Conservation (phyloP, 306 rosid genomes). For the Cicer cuneatum region DNA sequence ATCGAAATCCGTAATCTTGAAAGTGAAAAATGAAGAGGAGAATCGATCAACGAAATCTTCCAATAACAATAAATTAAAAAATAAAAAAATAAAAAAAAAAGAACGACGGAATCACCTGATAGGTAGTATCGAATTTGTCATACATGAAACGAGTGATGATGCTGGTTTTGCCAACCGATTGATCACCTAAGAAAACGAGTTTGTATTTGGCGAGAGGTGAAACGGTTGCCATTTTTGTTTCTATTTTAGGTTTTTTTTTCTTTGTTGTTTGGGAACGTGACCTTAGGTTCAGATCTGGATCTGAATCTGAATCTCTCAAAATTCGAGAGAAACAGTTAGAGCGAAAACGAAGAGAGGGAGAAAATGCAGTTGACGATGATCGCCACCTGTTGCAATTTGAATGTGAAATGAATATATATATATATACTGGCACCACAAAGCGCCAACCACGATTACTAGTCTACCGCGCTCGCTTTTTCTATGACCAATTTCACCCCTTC, state of each 20-base stretch:
- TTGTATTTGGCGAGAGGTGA: conserved; percentile 89
- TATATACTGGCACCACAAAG: conserved; percentile 49
- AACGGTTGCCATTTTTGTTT: conserved; percentile 70
- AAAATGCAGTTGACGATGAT: conserved; percentile 30
- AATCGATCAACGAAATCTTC: conserved; percentile 16
- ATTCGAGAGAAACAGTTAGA: conserved; percentile 10
- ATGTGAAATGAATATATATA: conserved; percentile 50
- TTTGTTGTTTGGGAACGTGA: not conserved
- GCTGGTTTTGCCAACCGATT: conserved; percentile 93
- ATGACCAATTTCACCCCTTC: conserved; percentile 34
- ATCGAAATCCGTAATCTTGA: not conserved
- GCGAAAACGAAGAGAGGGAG: conserved; percentile 28
- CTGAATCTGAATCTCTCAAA: conserved; percentile 49
- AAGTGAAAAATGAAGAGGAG: not conserved
- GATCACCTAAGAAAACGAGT: conserved; percentile 78
- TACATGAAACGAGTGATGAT: conserved; percentile 97
- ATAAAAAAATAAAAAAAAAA: not conserved
- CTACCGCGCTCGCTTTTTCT: conserved; percentile 5
- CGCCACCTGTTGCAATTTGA: conserved; percentile 33
- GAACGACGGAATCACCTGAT: conserved; percentile 57
- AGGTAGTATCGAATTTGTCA: conserved; percentile 89
- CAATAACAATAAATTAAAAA: not conserved
- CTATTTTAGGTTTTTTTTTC: conserved; percentile 1
- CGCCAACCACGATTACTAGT: conserved; percentile 72
- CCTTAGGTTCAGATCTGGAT: conserved; percentile 14